Evolutionary conservation across 352 stramenopile species (phyloP).

Genomic region (Phytophthora multivora): DNA sequence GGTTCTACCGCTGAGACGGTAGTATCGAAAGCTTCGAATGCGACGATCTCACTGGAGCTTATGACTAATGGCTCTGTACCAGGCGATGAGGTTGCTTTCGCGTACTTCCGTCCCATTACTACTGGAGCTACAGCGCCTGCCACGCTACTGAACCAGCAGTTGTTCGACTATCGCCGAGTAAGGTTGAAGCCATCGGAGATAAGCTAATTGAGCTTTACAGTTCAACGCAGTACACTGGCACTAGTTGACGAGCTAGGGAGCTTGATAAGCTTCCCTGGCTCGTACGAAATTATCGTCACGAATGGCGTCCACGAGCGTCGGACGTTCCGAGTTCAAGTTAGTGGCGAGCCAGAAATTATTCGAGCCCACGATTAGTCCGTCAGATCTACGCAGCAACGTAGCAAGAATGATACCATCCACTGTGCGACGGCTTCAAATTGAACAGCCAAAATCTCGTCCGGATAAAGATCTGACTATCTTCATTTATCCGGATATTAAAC

Average conservation of each 20-base stretch:
- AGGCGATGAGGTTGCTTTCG: slow-evolving; percentile 3
- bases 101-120: neutral
- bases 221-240: neutral
- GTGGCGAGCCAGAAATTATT: neutral
- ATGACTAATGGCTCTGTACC: neutral
- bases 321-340: slow-evolving; percentile 1
- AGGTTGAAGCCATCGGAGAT: neutral
- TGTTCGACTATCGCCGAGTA: slow-evolving; percentile 3
- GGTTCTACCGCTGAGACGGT: neutral
- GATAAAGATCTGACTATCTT: neutral
- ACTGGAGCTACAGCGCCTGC: neutral
- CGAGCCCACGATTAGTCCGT: neutral
- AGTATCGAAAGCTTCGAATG: neutral
- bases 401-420: too few species aligned
- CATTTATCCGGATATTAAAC: neutral
- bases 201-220: neutral
- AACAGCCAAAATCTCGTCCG: neutral
- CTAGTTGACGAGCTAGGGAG: slow-evolving; percentile 2
- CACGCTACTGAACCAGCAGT: slow-evolving; percentile 1
- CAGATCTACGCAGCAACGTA: neutral
- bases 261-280: slow-evolving; percentile 1
- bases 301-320: neutral
- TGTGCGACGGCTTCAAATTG: too few species aligned
- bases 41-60: neutral
- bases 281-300: slow-evolving; percentile 4